Conservation (phyloP, 208 protist genomes). For the Leishmania mexicana region DNA sequence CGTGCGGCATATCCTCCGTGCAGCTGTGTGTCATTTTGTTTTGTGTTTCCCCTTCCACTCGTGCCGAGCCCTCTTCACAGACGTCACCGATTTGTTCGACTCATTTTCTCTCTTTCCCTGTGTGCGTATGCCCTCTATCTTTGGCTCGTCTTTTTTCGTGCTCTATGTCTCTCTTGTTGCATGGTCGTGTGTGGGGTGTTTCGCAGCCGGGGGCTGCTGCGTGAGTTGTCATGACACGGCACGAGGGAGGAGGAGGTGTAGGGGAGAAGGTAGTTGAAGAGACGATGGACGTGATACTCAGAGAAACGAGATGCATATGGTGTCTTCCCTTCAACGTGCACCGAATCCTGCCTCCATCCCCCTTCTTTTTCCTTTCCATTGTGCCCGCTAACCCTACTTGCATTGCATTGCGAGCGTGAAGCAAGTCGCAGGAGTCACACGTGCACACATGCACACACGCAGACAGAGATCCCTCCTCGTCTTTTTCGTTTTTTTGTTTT, state of each 20-base stretch:
- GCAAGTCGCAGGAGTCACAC: not conserved
- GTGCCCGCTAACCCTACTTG: not conserved
- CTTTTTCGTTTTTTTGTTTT: not conserved
- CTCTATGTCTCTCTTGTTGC: slow-evolving; percentile 8
- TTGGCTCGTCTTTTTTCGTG: not conserved
- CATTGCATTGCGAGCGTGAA: not conserved
- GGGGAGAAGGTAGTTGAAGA: not conserved
- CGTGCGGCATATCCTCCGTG: not conserved
- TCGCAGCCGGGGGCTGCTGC: not conserved
- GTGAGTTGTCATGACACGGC: not conserved
- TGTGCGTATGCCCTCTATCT: not conserved
- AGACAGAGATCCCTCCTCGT: not conserved
- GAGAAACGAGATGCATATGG: not conserved
- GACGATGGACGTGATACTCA: not conserved
- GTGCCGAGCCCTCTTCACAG: slow-evolving; percentile 4
- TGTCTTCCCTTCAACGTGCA: not conserved
- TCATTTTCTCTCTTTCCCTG: slow-evolving; percentile 14
- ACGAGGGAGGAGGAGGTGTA: not conserved
- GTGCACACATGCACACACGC: not conserved
- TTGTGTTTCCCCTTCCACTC: slow-evolving; percentile 12
- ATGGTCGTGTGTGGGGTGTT: not conserved
- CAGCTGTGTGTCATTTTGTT: slow-evolving; percentile 16
- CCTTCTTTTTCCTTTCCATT: not conserved
- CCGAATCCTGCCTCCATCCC: not conserved
- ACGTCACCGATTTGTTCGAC: not conserved